Evolutionary conservation across 805 yeast species (phyloP).

Genomic region (Monosporozyma aquatica): DNA sequence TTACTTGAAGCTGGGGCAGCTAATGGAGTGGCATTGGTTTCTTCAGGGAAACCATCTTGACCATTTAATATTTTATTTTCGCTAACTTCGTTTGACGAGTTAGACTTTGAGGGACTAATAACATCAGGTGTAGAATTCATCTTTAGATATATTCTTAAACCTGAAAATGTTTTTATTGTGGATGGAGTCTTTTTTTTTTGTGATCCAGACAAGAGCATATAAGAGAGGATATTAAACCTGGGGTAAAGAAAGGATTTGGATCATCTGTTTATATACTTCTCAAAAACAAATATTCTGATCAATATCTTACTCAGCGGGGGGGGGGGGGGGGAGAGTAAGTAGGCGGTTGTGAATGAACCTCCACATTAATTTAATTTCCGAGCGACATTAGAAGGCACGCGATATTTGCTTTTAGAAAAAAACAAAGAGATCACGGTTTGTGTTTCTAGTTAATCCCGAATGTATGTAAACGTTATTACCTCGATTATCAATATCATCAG

Average conservation of each 20-base stretch:
- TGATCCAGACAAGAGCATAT: neutral
- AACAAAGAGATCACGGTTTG: neutral
- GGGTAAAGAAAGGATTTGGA: neutral
- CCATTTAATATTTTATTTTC: conserved; percentile 12
- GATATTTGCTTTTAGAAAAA: neutral
- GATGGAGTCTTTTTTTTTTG: neutral
- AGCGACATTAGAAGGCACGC: neutral
- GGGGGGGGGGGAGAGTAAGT: neutral
- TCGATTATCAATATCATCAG: too few species aligned
- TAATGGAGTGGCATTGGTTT: neutral
- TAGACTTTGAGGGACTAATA: conserved; percentile 12
- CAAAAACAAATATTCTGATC: neutral
- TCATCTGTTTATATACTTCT: neutral
- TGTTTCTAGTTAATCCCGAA: too few species aligned
- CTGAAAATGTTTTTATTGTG: neutral
- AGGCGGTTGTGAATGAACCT: neutral
- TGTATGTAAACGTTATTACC: too few species aligned
- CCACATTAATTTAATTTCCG: neutral
- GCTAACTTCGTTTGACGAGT: conserved; percentile 10
- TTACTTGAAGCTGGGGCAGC: conserved; percentile 6
- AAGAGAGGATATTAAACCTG: neutral
- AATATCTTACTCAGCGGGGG: neutral
- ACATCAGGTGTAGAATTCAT: conserved; percentile 15
- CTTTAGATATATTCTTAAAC: conserved; percentile 22
- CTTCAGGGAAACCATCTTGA: neutral